A percentile compares a stretch with the other conserved stretches of the same genome.
These are phyloP conservation scores for Suillus luteus DNA, from an alignment of 768 basidiomycete species.

Conservation along the genomic window DNA sequence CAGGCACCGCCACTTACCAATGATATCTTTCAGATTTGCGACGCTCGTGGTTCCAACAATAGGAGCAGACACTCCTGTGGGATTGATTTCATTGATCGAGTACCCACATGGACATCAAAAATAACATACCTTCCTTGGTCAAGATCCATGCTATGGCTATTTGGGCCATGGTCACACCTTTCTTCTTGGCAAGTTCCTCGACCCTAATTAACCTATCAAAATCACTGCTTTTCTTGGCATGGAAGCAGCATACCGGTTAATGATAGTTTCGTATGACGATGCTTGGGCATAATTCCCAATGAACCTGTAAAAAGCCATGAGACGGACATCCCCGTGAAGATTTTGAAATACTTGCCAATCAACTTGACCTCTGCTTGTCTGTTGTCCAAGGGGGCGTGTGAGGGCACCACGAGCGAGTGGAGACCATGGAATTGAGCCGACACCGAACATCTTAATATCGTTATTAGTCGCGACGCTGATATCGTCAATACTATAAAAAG, in stretches of 20 bases:
- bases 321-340: background rate
- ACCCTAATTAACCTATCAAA: constrained; percentile 29
- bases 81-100: background rate
- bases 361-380: constrained; percentile 25
- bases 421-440: constrained; percentile 49
- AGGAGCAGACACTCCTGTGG: constrained; percentile 41
- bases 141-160: constrained; percentile 44
- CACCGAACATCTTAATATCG: constrained; percentile 39
- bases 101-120: background rate
- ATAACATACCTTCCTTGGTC: constrained; percentile 30
- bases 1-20: constrained; percentile 29
- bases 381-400: constrained; percentile 35
- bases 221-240: constrained; percentile 1
- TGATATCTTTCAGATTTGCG: constrained; percentile 42
- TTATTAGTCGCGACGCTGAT: constrained; percentile 9
- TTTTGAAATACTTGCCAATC: constrained; percentile 24
- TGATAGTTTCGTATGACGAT: constrained; percentile 27
- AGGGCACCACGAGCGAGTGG: constrained; percentile 42
- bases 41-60: constrained; percentile 46
- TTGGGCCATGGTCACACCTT: constrained; percentile 43
- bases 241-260: constrained; percentile 26
- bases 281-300: constrained; percentile 26
- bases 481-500: background rate
- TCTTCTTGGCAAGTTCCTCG: constrained; percentile 40
- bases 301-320: constrained; percentile 25